phyloP scores from a whole-genome alignment of 805 yeast genomes.

The Komagataella ulmi region DNA sequence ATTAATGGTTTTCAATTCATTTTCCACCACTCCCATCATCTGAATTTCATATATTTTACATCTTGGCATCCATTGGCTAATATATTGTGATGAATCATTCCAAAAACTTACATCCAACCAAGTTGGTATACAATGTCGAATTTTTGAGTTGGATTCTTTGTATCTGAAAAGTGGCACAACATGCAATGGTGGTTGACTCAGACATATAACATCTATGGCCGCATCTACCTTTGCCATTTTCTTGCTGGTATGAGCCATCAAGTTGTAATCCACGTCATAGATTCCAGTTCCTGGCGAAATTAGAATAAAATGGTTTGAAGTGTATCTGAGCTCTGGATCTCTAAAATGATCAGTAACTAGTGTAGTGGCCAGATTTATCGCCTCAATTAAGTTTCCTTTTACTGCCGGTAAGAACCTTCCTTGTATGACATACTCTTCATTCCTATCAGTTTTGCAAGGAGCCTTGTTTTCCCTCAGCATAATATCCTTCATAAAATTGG shows the following conservation, averaged over 20 bases:
- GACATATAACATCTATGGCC: slow-evolving; percentile 78
- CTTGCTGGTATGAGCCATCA: slow-evolving; percentile 61
- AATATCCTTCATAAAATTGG: slow-evolving; percentile 67
- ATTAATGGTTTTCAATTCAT: slow-evolving; percentile 60
- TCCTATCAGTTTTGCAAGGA: slow-evolving; percentile 4
- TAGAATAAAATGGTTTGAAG: slow-evolving; percentile 80
- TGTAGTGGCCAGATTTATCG: slow-evolving; percentile 73
- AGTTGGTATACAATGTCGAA: slow-evolving; percentile 74
- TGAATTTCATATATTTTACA: slow-evolving; percentile 91
- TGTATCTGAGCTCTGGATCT: slow-evolving; percentile 78
- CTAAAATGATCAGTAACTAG: slow-evolving; percentile 64
- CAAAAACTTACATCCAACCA: slow-evolving; percentile 95
- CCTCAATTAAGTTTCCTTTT: slow-evolving; percentile 82
- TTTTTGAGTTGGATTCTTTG: slow-evolving; percentile 31
- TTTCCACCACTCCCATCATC: slow-evolving; percentile 97
- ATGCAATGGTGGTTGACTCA: slow-evolving; percentile 86
- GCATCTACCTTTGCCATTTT: slow-evolving; percentile 68
- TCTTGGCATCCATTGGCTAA: slow-evolving; percentile 76
- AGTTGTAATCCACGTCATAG: slow-evolving; percentile 78
- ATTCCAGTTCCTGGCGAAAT: slow-evolving; percentile 90
- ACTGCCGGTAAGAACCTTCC: slow-evolving; percentile 74
- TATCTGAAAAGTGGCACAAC: slow-evolving; percentile 81
- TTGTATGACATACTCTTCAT: slow-evolving; percentile 25
- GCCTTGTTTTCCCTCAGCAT: slow-evolving; percentile 27
- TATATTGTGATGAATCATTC: slow-evolving; percentile 37